phyloP scores from a whole-genome alignment of 1,139 yeast species.

The Protomyces gravidus region DNA sequence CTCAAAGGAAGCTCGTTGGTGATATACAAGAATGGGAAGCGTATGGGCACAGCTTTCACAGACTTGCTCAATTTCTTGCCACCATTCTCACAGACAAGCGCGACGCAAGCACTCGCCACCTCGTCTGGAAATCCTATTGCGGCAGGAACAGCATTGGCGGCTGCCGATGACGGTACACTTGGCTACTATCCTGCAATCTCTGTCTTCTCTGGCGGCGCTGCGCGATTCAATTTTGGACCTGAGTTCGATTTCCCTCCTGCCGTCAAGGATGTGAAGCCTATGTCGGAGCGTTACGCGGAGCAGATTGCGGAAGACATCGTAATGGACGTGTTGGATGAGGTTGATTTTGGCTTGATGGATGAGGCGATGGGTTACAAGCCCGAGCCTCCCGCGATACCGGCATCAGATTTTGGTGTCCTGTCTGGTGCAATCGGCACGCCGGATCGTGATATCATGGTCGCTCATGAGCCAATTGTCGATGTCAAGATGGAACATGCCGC shows the following conservation, averaged over 20 bases:
- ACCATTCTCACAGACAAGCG: constrained; percentile 49
- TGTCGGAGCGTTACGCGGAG: constrained; percentile 62
- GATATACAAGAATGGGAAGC: constrained; percentile 72
- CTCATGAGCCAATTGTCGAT: too few relatives aligned
- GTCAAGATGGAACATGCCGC: too few relatives aligned
- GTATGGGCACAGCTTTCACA: constrained; percentile 61
- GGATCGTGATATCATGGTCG: too few relatives aligned
- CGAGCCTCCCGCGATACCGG: too few relatives aligned
- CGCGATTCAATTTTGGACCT: constrained; percentile 65
- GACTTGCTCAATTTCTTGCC: constrained; percentile 75
- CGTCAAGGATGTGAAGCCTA: constrained; percentile 44
- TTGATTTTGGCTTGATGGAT: constrained; percentile 58
- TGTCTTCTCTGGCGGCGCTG: constrained; percentile 75
- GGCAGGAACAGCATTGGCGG: neutral
- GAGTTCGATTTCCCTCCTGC: constrained; percentile 50
- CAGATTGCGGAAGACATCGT: constrained; percentile 74
- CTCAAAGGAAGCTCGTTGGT: constrained; percentile 51
- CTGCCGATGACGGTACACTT: constrained; percentile 66
- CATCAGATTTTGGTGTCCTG: too few relatives aligned
- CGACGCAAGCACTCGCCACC: constrained; percentile 32
- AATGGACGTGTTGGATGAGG: constrained; percentile 81
- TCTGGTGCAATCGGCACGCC: too few relatives aligned
- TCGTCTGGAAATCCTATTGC: constrained; percentile 41
- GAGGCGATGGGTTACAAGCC: neutral
- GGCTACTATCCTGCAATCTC: constrained; percentile 93